These are phyloP conservation scores for Phytomonas sp. DNA, from an alignment of 208 protist genomes.

Conservation along the genomic window DNA sequence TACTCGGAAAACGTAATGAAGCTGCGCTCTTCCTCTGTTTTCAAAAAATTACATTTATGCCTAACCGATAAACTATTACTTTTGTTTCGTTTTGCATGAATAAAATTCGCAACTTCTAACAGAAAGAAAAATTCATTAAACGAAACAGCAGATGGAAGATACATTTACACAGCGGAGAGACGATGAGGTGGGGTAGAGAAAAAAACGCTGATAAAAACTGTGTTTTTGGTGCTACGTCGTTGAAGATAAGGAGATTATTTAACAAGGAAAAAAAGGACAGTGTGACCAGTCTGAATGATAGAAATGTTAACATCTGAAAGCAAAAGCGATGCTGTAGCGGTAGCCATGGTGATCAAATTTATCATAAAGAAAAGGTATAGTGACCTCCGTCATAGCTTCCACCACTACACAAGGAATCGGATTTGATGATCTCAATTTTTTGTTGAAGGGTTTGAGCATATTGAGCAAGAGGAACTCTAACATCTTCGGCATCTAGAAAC, in stretches of 20 bases:
- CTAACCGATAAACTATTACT: not conserved
- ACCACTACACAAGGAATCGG: not conserved
- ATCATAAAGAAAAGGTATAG: not conserved
- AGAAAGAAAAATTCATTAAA: slow-evolving; percentile 4
- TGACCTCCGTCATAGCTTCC: not conserved
- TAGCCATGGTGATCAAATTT: not conserved
- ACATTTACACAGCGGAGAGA: slow-evolving; percentile 1
- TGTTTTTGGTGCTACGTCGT: slow-evolving; percentile 1
- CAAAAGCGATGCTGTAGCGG: not conserved
- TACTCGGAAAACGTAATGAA: not conserved
- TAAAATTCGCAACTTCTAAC: not conserved
- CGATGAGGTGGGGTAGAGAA: not conserved
- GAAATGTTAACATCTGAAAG: not conserved
- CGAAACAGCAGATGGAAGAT: slow-evolving; percentile 7
- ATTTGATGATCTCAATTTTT: not conserved
- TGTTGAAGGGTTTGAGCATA: slow-evolving; percentile 18
- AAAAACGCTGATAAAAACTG: slow-evolving; percentile 2
- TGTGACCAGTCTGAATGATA: not conserved
- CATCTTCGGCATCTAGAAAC: slow-evolving; percentile 26
- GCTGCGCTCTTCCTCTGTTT: not conserved
- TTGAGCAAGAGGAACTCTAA: slow-evolving; percentile 25
- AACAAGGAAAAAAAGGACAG: slow-evolving; percentile 6
- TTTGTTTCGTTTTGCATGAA: not conserved
- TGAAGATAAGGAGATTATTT: slow-evolving; percentile 7
- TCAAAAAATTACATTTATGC: not conserved